Percentiles rank a stretch among this genome's conserved stretches.
Conservation (phyloP, 1,284 basidiomycete species). For the Ganoderma sinense region DNA sequence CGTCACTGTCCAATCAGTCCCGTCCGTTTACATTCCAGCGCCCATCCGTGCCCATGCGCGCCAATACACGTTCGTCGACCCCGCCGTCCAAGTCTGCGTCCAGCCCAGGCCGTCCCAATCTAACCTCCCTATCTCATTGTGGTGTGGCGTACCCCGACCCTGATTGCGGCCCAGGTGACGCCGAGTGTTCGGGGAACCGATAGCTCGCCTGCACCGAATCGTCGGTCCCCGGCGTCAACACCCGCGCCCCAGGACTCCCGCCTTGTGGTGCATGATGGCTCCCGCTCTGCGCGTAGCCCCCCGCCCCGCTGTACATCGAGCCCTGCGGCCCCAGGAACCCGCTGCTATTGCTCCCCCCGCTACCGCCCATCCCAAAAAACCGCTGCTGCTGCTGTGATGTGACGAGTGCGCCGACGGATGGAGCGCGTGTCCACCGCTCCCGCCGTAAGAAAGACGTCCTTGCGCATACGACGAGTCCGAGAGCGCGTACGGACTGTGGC, state of each 20-base stretch:
- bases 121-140: constrained; percentile 23
- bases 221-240: constrained; percentile 35
- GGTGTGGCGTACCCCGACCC: constrained; percentile 46
- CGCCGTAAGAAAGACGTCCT: constrained; percentile 34
- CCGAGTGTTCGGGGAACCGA: constrained; percentile 40
- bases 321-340: constrained; percentile 34
- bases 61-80: neutral
- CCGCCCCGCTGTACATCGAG: constrained; percentile 30
- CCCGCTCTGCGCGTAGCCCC: constrained; percentile 33
- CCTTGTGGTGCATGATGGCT: constrained; percentile 32
- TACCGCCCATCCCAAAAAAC: constrained; percentile 24
- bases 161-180: constrained; percentile 40
- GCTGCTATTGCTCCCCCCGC: constrained; percentile 33
- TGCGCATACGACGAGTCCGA: constrained; percentile 30
- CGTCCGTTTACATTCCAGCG: constrained; percentile 11
- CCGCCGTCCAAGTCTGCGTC: neutral
- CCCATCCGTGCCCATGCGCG: constrained; percentile 3
- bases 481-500: constrained; percentile 35
- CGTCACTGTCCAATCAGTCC: constrained; percentile 26
- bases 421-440: constrained; percentile 28
- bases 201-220: constrained; percentile 36
- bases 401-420: constrained; percentile 33
- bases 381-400: constrained; percentile 20
- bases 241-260: constrained; percentile 34
- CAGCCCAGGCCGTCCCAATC: neutral